These are phyloP conservation scores for Testicularia cyperi DNA, from an alignment of 1,284 basidiomycete species.

Conservation along the genomic window DNA sequence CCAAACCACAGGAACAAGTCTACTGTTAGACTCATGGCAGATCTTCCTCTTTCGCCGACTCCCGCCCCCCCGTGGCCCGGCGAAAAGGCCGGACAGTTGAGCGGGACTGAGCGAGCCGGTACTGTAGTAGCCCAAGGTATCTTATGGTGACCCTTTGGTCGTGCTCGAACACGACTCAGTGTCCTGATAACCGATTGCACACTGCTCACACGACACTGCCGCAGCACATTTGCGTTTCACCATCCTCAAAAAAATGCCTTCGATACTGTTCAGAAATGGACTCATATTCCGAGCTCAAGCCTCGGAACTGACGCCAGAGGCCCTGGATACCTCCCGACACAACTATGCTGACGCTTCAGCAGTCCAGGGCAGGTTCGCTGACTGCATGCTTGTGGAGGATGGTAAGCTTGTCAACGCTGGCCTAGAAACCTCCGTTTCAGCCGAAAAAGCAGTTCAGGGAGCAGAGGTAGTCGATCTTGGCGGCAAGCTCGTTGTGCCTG, in stretches of 20 bases:
- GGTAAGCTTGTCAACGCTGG: constrained; percentile 27
- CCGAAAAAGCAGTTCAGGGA: not conserved
- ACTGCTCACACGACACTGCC: no score
- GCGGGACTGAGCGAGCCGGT: no score
- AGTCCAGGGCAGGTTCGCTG: constrained; percentile 13
- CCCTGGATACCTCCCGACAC: constrained; percentile 9
- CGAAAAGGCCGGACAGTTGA: no score
- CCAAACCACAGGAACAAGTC: no score
- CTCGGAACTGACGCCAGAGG: constrained; percentile 14
- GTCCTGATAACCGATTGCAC: no score
- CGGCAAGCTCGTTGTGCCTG: constrained; percentile 31
- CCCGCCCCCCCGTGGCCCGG: no score
- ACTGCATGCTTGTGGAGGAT: constrained; percentile 19
- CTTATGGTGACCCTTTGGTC: no score
- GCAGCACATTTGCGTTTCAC: no score
- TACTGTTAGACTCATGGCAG: no score
- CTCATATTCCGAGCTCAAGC: constrained; percentile 33
- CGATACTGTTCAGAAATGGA: constrained; percentile 22
- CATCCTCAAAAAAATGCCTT: not conserved
- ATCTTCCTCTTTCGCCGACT: no score
- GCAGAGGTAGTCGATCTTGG: constrained; percentile 17
- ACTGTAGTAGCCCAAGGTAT: no score
- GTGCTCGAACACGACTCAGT: no score
- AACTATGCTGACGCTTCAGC: constrained; percentile 13
- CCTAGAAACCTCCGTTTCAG: constrained; percentile 2